These are phyloP conservation scores for Globisporangium spinosum DNA, from an alignment of 352 stramenopile genomes.

Conservation along the genomic window DNA sequence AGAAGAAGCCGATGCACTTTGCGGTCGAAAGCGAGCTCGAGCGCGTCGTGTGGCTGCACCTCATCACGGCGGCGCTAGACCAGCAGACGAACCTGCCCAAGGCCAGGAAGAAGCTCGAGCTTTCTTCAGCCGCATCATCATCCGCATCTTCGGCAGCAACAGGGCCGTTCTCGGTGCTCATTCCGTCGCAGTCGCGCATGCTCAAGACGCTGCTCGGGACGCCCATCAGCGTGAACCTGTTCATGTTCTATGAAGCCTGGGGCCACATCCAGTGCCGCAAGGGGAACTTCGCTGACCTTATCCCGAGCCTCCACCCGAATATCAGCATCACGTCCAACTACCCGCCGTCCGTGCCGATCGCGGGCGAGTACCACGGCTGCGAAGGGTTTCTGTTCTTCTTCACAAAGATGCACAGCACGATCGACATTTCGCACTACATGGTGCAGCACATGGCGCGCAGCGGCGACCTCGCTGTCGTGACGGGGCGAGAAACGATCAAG, in stretches of 20 bases:
- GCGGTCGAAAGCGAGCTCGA: conserved; percentile 67
- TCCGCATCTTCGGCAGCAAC: neutral
- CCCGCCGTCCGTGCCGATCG: conserved; percentile 61
- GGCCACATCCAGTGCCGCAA: conserved; percentile 67
- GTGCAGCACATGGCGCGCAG: conserved; percentile 66
- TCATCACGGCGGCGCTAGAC: conserved; percentile 58
- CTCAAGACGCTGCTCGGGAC: conserved; percentile 49
- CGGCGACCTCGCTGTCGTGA: conserved; percentile 73
- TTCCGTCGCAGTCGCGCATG: conserved; percentile 17
- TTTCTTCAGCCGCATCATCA: neutral
- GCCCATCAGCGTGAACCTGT: conserved; percentile 57
- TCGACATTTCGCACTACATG: conserved; percentile 70
- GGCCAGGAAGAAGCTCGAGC: conserved; percentile 22
- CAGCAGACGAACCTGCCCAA: conserved; percentile 46
- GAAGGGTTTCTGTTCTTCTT: conserved; percentile 70
- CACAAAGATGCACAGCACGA: conserved; percentile 56
- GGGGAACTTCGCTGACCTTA: conserved; percentile 72
- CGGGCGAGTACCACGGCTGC: conserved; percentile 63
- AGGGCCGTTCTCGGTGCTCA: conserved; percentile 1
- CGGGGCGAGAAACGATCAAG: conserved; percentile 69
- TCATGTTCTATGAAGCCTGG: conserved; percentile 73
- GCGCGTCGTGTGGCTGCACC: conserved; percentile 69
- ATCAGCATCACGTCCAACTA: conserved; percentile 77
- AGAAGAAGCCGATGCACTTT: conserved; percentile 63
- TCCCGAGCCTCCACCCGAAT: conserved; percentile 78